These are phyloP conservation scores for Dendrobium chrysotoxum DNA, from an alignment of 106 monocot genomes.

Conservation along the genomic window DNA sequence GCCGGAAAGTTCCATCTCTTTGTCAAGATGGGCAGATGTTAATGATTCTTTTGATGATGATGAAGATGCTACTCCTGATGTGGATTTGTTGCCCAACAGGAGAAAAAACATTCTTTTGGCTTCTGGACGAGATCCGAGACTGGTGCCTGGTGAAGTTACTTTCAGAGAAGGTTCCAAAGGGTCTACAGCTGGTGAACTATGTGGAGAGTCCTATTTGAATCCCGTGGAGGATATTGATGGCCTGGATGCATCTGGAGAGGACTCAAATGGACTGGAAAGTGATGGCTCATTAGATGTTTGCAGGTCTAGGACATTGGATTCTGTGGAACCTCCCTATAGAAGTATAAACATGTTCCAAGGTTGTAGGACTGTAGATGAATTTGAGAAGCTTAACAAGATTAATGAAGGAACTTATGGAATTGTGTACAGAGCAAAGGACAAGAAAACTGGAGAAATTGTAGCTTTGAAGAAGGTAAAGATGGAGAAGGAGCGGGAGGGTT, in stretches of 20 bases:
- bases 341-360: slow-evolving; percentile 62
- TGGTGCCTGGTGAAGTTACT: slow-evolving; percentile 37
- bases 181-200: slow-evolving; percentile 11
- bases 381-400: slow-evolving; percentile 74
- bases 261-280: slow-evolving; percentile 9
- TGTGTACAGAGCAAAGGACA: slow-evolving; percentile 76
- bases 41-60: slow-evolving; percentile 19
- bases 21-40: slow-evolving; percentile 37
- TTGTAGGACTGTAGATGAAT: slow-evolving; percentile 80
- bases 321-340: slow-evolving; percentile 39
- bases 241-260: slow-evolving; percentile 11
- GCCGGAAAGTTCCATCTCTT: slow-evolving; percentile 16
- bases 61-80: not conserved
- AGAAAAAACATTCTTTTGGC: slow-evolving; percentile 18
- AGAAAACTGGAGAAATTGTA: slow-evolving; percentile 63
- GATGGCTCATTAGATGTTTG: slow-evolving; percentile 5
- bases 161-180: slow-evolving; percentile 20
- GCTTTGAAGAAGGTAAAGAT: slow-evolving; percentile 89
- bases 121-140: slow-evolving; percentile 19
- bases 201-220: slow-evolving; percentile 9
- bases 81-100: slow-evolving; percentile 8
- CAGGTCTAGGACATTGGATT: slow-evolving; percentile 20
- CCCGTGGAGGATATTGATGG: slow-evolving; percentile 17
- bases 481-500: slow-evolving; percentile 80
- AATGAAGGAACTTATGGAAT: slow-evolving; percentile 80